Percentiles rank a stretch among this genome's conserved stretches.
These are phyloP conservation scores for Podospora didyma DNA, from an alignment of 495 filamentous ascomycete genomes.

Conservation along the genomic window DNA sequence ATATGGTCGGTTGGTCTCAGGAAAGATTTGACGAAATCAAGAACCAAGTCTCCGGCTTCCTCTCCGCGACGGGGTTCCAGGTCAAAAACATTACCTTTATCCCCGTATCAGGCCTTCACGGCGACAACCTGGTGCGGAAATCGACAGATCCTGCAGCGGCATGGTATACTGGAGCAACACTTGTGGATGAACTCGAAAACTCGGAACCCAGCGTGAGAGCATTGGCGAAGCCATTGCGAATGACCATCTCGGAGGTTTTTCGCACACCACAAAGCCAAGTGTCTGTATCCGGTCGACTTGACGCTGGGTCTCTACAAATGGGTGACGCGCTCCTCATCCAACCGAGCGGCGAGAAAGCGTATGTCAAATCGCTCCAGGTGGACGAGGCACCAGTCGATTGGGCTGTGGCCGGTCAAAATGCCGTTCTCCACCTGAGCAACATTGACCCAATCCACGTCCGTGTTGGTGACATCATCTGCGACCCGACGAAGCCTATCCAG, in stretches of 20 bases:
- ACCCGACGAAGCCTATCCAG: conserved; percentile 59
- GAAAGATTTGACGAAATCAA: conserved; percentile 80
- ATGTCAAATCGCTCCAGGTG: conserved; percentile 72
- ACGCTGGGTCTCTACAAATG: conserved; percentile 75
- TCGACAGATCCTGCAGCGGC: conserved; percentile 50
- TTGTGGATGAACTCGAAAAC: conserved; percentile 79
- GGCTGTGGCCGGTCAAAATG: conserved; percentile 94
- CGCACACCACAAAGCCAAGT: conserved; percentile 71
- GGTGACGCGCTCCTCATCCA: conserved; percentile 77
- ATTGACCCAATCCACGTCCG: conserved; percentile 80
- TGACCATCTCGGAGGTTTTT: conserved; percentile 72
- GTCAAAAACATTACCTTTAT: conserved; percentile 76
- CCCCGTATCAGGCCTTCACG: conserved; percentile 82
- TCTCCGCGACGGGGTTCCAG: conserved; percentile 76
- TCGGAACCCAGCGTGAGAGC: conserved; percentile 68
- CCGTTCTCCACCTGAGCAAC: conserved; percentile 75
- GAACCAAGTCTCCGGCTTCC: conserved; percentile 76
- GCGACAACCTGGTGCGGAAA: conserved; percentile 74
- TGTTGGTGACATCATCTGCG: conserved; percentile 80
- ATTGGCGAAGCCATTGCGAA: conserved; percentile 73
- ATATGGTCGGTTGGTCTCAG: conserved; percentile 74
- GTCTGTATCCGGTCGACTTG: conserved; percentile 80
- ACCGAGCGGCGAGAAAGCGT: conserved; percentile 74
- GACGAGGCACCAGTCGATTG: conserved; percentile 71
- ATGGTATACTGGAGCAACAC: conserved; percentile 78